Evolutionary conservation across 495 filamentous ascomycete genomes (phyloP), one percentile per base, ranked within the genome.

Genomic region (Neurospora sp.): DNA sequence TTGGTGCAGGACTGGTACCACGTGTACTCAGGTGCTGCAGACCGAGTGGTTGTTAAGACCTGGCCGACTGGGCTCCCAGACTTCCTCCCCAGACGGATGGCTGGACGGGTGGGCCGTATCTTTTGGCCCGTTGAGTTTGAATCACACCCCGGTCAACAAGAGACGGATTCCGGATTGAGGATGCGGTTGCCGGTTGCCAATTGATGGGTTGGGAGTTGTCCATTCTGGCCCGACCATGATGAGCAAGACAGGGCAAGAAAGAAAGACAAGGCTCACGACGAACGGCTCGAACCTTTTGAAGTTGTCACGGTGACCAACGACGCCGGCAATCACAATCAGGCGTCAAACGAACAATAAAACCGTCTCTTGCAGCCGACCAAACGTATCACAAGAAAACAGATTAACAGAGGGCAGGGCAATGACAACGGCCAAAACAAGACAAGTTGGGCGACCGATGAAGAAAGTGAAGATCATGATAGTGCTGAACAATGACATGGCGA

Each of bases 1-100:
- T 70, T 39, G 38, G 71, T 75, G 70, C 79, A 39, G 77, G 74
- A 81, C 79, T 81, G 80, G 80, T 75, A 81, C 80, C 80, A 81
- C 80, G 80, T 81, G 80, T 81, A 78, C 77, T 80, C 75, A 78
- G 77, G 78, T 76, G 76, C 74, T 72, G 72, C 74, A 70, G 43
- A 71, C 45, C 70, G 73, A 70, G 48, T 71, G 73, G 69, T 42
- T 19, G 73, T 75, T 69, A 17, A 31, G 28, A 1, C 24, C 24
- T 28, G 24, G 54, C 54, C 24, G 24, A 62, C 54, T 62, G 54
- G 28, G 11, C 28, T 31, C 24, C 54, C 54, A 34, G 54, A 62
- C 28, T 62, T 24, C 10, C 45, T 54, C 45, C 45, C 45, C 45
- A 15, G 45, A 28, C 45, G 45, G 45, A 28, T 15, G 45, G 45